Evolutionary conservation across 2,329 filamentous ascomycete species (phyloP).

Genomic region (Stagonosporopsis rhizophila): DNA sequence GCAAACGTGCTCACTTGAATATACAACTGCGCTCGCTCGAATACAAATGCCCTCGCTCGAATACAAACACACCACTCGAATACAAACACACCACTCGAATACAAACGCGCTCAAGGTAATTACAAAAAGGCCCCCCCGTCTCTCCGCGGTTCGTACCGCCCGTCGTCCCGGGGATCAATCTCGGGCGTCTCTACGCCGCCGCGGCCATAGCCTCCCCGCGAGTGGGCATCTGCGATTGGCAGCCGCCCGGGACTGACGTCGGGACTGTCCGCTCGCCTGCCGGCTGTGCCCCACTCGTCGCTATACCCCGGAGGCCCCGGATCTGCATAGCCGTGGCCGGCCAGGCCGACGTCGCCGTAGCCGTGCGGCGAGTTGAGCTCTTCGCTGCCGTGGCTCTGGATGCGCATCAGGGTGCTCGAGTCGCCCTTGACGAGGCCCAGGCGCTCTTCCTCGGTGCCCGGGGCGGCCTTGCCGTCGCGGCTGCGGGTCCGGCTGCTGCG

Average conservation of each 20-base stretch:
- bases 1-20: too few species aligned
- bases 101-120: too few species aligned
- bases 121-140: not conserved
- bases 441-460: constrained; percentile 77
- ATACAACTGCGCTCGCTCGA: too few species aligned
- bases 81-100: too few species aligned
- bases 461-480: constrained; percentile 50
- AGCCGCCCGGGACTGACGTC: not conserved
- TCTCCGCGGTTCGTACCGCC: not conserved
- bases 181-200: not conserved
- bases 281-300: constrained; percentile 13
- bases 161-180: not conserved
- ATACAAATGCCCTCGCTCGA: too few species aligned
- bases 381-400: constrained; percentile 31
- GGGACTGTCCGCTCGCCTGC: not conserved
- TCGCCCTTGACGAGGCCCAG: constrained; percentile 84
- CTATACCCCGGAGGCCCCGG: constrained; percentile 17
- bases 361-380: constrained; percentile 15
- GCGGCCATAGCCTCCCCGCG: not conserved
- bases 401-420: constrained; percentile 46
- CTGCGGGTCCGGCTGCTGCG: constrained; percentile 44
- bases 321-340: not conserved
- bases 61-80: too few species aligned
- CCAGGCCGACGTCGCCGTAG: constrained; percentile 21
- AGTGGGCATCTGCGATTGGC: constrained; percentile 7